A percentile compares a stretch with the other conserved stretches of the same genome.
phyloP scores from a whole-genome alignment of 495 filamentous ascomycete genomes.

The Corynascus novoguineensis region DNA sequence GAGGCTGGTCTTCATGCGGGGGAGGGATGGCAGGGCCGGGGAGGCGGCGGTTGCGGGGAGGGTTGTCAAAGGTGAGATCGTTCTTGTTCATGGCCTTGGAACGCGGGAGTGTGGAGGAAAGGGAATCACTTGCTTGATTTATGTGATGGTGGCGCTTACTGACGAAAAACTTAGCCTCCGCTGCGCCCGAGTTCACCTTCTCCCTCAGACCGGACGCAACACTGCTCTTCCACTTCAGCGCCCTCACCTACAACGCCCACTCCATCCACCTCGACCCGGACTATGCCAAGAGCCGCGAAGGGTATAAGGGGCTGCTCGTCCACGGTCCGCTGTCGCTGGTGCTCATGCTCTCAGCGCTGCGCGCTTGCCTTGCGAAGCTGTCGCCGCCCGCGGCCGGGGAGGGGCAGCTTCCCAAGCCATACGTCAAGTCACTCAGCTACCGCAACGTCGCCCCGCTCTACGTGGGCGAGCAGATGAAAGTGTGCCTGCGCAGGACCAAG shows the following conservation, averaged over 20 bases:
- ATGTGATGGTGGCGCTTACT: neutral
- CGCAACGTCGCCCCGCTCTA: slow-evolving; percentile 78
- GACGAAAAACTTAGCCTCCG: slow-evolving; percentile 18
- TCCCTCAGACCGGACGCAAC: slow-evolving; percentile 55
- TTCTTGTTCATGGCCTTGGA: neutral
- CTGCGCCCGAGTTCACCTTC: slow-evolving; percentile 53
- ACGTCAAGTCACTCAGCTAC: slow-evolving; percentile 60
- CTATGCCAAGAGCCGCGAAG: slow-evolving; percentile 66
- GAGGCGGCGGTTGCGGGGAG: slow-evolving; percentile 13
- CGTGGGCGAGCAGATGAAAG: slow-evolving; percentile 56
- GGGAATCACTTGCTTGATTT: neutral
- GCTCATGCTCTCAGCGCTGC: slow-evolving; percentile 62
- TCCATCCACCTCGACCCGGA: slow-evolving; percentile 72
- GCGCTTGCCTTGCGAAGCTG: slow-evolving; percentile 12
- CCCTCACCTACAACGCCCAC: slow-evolving; percentile 82
- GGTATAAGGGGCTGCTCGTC: slow-evolving; percentile 67
- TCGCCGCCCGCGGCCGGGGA: neutral
- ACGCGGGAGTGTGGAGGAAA: too few relatives aligned
- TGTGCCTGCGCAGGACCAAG: slow-evolving; percentile 46
- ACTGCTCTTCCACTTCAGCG: slow-evolving; percentile 79
- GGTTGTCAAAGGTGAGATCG: slow-evolving; percentile 19
- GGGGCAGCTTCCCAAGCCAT: slow-evolving; percentile 16
- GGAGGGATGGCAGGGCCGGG: slow-evolving; percentile 13
- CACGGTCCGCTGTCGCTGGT: slow-evolving; percentile 81
- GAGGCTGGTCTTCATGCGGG: slow-evolving; percentile 38